Conservation (phyloP, 352 stramenopile genomes). For the Pythium volutum region DNA sequence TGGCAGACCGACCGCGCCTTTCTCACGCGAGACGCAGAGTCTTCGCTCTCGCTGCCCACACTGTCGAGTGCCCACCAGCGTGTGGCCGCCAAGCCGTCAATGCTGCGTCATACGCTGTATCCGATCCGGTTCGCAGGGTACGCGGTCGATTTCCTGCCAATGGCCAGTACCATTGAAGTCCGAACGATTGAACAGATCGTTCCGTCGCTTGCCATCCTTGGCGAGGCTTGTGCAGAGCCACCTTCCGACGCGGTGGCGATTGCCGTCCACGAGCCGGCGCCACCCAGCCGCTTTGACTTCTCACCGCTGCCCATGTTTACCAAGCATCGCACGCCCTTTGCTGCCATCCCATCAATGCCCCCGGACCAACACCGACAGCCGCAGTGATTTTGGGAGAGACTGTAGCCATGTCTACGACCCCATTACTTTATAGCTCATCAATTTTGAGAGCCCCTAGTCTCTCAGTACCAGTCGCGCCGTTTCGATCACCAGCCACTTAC, state of each 20-base stretch:
- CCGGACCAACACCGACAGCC: not conserved
- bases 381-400: not conserved
- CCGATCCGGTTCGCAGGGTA: conserved; percentile 42
- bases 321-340: conserved; percentile 35
- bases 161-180: conserved; percentile 50
- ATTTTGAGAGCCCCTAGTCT: not conserved
- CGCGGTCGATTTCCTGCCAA: conserved; percentile 50
- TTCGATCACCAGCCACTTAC: no score
- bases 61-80: conserved; percentile 34
- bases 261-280: not conserved
- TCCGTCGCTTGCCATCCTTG: conserved; percentile 28
- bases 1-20: conserved; percentile 69
- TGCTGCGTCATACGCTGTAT: conserved; percentile 31
- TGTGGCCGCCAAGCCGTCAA: conserved; percentile 19
- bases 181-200: conserved; percentile 55
- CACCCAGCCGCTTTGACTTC: conserved; percentile 30
- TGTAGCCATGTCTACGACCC: conserved; percentile 8
- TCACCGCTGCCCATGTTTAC: conserved; percentile 41
- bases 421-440: conserved; percentile 8
- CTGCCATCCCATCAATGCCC: conserved; percentile 10
- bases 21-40: conserved; percentile 29
- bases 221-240: not conserved
- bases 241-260: not conserved
- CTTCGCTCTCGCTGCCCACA: conserved; percentile 27
- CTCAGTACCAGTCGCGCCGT: not conserved